phyloP scores from a whole-genome alignment of 2,329 filamentous ascomycete genomes.

The Aureobasidium sp. region DNA sequence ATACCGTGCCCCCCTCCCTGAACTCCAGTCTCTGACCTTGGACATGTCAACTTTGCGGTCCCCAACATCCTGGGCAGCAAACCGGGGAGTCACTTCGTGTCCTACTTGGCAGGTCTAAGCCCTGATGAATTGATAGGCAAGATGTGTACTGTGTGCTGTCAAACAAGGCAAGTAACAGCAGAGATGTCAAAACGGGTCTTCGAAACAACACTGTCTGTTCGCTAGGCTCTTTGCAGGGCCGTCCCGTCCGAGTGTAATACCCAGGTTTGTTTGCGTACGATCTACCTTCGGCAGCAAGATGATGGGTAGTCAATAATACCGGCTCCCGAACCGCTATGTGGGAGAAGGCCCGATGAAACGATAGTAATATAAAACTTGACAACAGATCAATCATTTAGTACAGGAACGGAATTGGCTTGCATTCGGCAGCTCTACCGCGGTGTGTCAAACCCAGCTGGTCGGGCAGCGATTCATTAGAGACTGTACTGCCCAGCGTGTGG shows the following conservation, averaged over 20 bases:
- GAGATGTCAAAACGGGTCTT: neutral
- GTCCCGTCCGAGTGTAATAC: neutral
- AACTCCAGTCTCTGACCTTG: neutral
- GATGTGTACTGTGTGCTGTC: neutral
- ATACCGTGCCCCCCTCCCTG: neutral
- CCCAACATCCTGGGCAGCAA: neutral
- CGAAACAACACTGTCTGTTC: neutral
- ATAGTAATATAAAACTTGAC: neutral
- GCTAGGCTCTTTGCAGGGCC: neutral
- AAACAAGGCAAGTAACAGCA: slow-evolving; percentile 8
- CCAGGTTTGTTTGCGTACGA: neutral
- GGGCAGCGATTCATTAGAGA: neutral
- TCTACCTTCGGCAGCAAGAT: neutral
- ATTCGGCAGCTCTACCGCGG: neutral
- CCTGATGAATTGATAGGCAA: slow-evolving; percentile 1
- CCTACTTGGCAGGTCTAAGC: neutral
- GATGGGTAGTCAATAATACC: neutral
- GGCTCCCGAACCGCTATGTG: neutral
- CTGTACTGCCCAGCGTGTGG: neutral
- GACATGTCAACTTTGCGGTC: neutral
- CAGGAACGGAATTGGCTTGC: neutral
- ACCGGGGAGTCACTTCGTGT: slow-evolving; percentile 1
- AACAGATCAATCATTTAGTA: neutral
- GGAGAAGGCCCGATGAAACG: neutral
- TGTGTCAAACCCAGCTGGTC: neutral